A percentile compares a stretch with the other conserved stretches of the same genome.
phyloP scores from a whole-genome alignment of 163 green algal species.

The Coccomyxa subellipsoidea region DNA sequence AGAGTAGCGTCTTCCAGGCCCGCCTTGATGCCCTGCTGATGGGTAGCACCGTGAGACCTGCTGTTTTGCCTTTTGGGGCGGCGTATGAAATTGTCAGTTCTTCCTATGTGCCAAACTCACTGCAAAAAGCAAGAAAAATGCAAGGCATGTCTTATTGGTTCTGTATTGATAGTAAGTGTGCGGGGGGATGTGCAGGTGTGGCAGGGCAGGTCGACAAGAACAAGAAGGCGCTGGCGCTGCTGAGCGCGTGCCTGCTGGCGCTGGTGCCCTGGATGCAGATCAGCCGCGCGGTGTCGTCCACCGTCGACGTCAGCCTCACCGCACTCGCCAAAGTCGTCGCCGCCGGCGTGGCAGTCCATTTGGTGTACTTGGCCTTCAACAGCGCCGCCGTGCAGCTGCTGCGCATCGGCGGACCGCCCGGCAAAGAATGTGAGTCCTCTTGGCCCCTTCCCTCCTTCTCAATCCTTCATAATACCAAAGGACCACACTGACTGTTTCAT shows the following conservation, averaged over 20 bases:
- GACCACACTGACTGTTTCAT: too few relatives aligned
- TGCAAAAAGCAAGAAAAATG: too few relatives aligned
- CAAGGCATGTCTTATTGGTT: too few relatives aligned
- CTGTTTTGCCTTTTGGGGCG: too few relatives aligned
- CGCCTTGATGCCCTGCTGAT: too few relatives aligned
- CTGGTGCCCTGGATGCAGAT: slow-evolving; percentile 62
- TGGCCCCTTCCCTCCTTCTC: neutral
- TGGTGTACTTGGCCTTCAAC: slow-evolving; percentile 62
- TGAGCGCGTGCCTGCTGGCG: slow-evolving; percentile 25
- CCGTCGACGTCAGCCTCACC: slow-evolving; percentile 22
- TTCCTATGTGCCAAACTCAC: too few relatives aligned
- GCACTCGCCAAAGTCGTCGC: slow-evolving; percentile 26
- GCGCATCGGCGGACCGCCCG: neutral
- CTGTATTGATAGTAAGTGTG: too few relatives aligned
- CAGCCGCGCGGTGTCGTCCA: slow-evolving; percentile 20
- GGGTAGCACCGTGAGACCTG: too few relatives aligned
- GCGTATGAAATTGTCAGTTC: too few relatives aligned
- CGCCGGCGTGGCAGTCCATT: slow-evolving; percentile 50
- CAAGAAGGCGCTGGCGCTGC: slow-evolving; percentile 23
- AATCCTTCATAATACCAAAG: too few relatives aligned
- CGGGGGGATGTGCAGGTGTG: slow-evolving; percentile 25
- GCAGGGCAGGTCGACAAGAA: slow-evolving; percentile 38
- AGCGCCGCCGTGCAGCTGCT: slow-evolving; percentile 15
- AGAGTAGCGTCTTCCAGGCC: too few relatives aligned
- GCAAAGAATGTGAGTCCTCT: slow-evolving; percentile 3